phyloP scores from a whole-genome alignment of 176 grass and related monocot species.

The Musa schizocarpa region DNA sequence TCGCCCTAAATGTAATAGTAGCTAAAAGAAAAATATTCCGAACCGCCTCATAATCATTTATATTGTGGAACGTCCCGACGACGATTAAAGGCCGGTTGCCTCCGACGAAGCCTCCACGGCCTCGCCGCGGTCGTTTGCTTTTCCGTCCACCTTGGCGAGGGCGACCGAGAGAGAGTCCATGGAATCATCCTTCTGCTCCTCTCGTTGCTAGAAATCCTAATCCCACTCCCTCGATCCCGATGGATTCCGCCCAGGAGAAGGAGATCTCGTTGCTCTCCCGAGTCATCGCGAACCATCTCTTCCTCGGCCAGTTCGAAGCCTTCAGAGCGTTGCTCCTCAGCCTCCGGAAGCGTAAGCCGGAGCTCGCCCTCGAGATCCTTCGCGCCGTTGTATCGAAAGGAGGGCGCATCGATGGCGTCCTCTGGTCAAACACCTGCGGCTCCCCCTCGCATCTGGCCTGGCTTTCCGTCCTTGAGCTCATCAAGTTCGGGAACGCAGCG shows the following conservation, averaged over 20 bases:
- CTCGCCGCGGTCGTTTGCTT: neutral
- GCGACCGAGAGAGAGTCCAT: neutral
- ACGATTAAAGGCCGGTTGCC: too few species aligned
- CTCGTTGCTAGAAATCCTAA: neutral
- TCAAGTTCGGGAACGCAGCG: constrained; percentile 24
- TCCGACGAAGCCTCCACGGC: too few species aligned
- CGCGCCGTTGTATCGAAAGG: constrained; percentile 49
- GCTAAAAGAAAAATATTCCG: too few species aligned
- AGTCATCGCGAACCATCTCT: constrained; percentile 82
- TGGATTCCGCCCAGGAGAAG: constrained; percentile 34
- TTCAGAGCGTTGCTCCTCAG: constrained; percentile 75
- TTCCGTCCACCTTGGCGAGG: neutral
- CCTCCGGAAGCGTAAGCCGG: constrained; percentile 62
- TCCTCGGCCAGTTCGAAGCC: constrained; percentile 86
- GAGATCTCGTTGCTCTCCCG: constrained; percentile 64
- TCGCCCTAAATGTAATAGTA: too few species aligned
- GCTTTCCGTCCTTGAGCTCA: constrained; percentile 78
- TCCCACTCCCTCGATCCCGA: neutral
- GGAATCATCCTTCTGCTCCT: neutral
- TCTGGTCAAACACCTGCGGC: constrained; percentile 56
- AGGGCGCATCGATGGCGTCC: constrained; percentile 51
- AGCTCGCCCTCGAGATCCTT: constrained; percentile 46
- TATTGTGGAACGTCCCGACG: too few species aligned
- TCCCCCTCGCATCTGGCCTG: constrained; percentile 84
- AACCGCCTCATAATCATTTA: too few species aligned